Evolutionary conservation across 768 basidiomycete species (phyloP), one percentile per base, ranked within the genome.

Genomic region (Trametes coccinea): DNA sequence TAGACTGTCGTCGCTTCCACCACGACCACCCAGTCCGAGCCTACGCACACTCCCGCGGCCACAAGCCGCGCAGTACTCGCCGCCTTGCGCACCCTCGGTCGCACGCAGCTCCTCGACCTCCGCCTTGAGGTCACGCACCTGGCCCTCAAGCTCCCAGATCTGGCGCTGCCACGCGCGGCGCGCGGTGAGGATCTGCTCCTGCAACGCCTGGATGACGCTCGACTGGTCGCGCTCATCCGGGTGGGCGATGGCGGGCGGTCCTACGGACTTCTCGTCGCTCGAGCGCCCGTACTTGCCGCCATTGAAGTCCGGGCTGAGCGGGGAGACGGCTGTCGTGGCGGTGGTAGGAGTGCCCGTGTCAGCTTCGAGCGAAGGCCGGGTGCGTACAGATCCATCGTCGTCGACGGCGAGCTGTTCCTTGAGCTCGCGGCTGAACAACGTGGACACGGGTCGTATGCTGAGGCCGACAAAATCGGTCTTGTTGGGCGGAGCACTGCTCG

Each of bases 91-190:
- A 11, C 64, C 62, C 43, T 79, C 79, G 14, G 66, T 71, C 30
- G 73, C 73, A 49, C 80, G 83, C 44, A 86, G 73, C 29, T 79
- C 81, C 37, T 87, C 85, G 37, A 93, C 71, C 71, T 92, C 88
- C 17, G 81, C 78, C 64, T 88, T 86, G 59, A 93, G 76, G 70
- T 88, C 86, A 50, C 82, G 82, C 47, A 93, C 82, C 70, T 89
- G 88, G 11, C 83, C 82, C 69, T 89, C 89, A 53, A 93, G 75
- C 68, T 92, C 90, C 86, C 82, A 85, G 53, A 91, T 81, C 60
- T 89, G 86, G 59, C 78, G 82, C 67, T 90, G 87, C 87, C 88
- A 91, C 22, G 81, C 82, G 64, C 81, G 80, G 56, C 86, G 84
- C 29, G 85, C 74, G 8, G 77, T 76, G 40, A 74, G 68, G 40